These are phyloP conservation scores for Sclerotinia sclerotiorum DNA, from an alignment of 2,329 filamentous ascomycete species.

Conservation along the genomic window DNA sequence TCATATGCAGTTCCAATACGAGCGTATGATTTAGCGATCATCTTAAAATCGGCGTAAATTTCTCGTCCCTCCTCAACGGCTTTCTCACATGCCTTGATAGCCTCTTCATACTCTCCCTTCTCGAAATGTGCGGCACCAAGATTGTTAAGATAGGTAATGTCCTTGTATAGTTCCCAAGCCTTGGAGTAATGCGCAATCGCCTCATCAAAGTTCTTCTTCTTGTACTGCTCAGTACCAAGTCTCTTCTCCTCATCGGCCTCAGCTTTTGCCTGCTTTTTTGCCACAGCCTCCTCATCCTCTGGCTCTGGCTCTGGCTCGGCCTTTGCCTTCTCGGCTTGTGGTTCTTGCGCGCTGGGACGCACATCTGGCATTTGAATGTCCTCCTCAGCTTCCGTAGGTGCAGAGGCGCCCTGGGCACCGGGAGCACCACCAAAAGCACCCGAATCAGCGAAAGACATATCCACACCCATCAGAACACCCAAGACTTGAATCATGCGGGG, in stretches of 20 bases:
- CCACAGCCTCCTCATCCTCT: constrained; percentile 78
- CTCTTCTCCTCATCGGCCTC: constrained; percentile 94
- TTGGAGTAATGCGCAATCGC: constrained; percentile 93
- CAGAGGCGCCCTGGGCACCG: constrained; percentile 13
- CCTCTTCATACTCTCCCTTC: constrained; percentile 88
- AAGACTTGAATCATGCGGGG: constrained; percentile 92
- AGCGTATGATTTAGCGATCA: constrained; percentile 96
- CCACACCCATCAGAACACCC: constrained; percentile 88
- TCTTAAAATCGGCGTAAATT: constrained; percentile 94
- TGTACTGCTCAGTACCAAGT: constrained; percentile 91
- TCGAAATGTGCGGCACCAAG: constrained; percentile 91
- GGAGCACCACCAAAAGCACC: constrained; percentile 22
- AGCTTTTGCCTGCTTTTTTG: constrained; percentile 87
- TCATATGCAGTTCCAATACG: constrained; percentile 94
- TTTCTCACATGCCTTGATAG: constrained; percentile 82
- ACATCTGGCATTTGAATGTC: constrained; percentile 78
- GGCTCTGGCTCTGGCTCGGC: constrained; percentile 58
- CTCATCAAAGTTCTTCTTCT: constrained; percentile 95
- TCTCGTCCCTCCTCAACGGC: constrained; percentile 88
- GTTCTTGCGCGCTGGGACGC: constrained; percentile 45
- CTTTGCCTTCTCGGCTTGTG: constrained; percentile 51
- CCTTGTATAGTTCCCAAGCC: constrained; percentile 92
- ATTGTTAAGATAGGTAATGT: constrained; percentile 98
- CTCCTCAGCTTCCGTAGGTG: constrained; percentile 56
- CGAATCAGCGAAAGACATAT: constrained; percentile 56